Base-by-base conservation (phyloP, 768 basidiomycete genomes). In the Ramaria sp. region DNA sequence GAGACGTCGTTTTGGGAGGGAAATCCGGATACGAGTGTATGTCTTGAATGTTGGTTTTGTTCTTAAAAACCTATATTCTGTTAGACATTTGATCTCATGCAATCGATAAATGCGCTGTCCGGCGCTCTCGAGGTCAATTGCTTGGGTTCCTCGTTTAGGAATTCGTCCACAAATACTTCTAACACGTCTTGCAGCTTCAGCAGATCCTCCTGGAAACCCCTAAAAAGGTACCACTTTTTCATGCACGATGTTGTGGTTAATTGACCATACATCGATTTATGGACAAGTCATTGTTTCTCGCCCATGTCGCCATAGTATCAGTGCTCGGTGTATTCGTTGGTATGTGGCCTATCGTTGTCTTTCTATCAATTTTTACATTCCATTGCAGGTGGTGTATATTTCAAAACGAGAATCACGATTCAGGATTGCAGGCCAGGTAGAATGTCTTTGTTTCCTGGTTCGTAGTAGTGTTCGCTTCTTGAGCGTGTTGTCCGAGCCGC, bases 401-500 rank as follows among this genome's bases (percentile, higher is more conserved):
- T 74, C 69, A 65, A 92, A 27, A 92, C 89, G 0, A 78, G 76
- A 34, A 70, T 78, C 18, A 85, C 80, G 4, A 95, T 96, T 58
- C n/a, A n/a, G n/a, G n/a, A n/a, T n/a, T n/a, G n/a, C n/a, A n/a
- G n/a, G n/a, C n/a, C n/a, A n/a, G n/a, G n/a, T n/a, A n/a, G n/a
- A n/a, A n/a, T n/a, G n/a, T n/a, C n/a, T n/a, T n/a, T n/a, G n/a
- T n/a, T n/a, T n/a, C n/a, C n/a, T n/a, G n/a, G n/a, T n/a, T n/a
- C n/a, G n/a, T n/a, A n/a, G n/a, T n/a, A n/a, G n/a, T n/a, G n/a
- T n/a, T n/a, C n/a, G n/a, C n/a, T n/a, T n/a, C n/a, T n/a, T n/a
- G n/a, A n/a, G n/a, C n/a, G n/a, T n/a, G n/a, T n/a, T 59, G 87
- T 86, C 27, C 92, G 94, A 18, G 80, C 95, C 41, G 93, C 94